Conservation (phyloP, 345 rosid genomes). For the Tarenaya hassleriana region DNA sequence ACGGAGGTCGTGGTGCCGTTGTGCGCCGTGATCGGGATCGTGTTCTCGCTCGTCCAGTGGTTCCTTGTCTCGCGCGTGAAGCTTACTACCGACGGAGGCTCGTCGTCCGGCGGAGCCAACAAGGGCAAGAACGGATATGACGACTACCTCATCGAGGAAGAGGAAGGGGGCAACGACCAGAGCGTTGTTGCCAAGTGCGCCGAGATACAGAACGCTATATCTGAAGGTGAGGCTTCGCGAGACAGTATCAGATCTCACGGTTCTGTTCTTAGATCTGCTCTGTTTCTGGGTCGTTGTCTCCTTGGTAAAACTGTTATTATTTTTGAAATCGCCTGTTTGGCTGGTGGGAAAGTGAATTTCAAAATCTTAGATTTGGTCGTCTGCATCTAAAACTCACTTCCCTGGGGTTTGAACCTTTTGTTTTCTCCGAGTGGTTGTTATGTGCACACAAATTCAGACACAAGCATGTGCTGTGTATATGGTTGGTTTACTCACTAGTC, state of each 20-base stretch:
- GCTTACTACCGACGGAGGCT: slow-evolving; percentile 29
- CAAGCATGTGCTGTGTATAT: too few species aligned
- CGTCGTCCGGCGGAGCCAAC: slow-evolving; percentile 26
- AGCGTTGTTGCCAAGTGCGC: slow-evolving; percentile 75
- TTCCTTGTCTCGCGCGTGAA: slow-evolving; percentile 53
- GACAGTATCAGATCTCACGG: slow-evolving; percentile 19
- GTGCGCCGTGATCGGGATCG: slow-evolving; percentile 68
- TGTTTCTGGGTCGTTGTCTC: not conserved
- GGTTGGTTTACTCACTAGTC: too few species aligned
- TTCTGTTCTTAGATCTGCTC: slow-evolving; percentile 22
- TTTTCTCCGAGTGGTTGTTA: too few species aligned
- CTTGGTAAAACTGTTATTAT: not conserved
- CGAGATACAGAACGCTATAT: slow-evolving; percentile 79
- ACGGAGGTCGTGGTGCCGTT: slow-evolving; percentile 58
- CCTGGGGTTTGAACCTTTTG: too few species aligned
- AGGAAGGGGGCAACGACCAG: slow-evolving; percentile 81
- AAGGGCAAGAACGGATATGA: slow-evolving; percentile 47
- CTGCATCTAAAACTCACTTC: not conserved
- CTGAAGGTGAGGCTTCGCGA: slow-evolving; percentile 23
- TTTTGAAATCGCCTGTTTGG: not conserved
- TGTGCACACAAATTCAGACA: too few species aligned
- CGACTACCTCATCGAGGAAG: slow-evolving; percentile 71
- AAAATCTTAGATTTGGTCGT: not conserved
- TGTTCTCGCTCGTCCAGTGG: slow-evolving; percentile 65
- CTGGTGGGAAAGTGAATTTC: not conserved